Percentiles rank a stretch among this genome's conserved stretches.
Conservation (phyloP, 164 flowering plant genomes). For the Amborella trichopoda region DNA sequence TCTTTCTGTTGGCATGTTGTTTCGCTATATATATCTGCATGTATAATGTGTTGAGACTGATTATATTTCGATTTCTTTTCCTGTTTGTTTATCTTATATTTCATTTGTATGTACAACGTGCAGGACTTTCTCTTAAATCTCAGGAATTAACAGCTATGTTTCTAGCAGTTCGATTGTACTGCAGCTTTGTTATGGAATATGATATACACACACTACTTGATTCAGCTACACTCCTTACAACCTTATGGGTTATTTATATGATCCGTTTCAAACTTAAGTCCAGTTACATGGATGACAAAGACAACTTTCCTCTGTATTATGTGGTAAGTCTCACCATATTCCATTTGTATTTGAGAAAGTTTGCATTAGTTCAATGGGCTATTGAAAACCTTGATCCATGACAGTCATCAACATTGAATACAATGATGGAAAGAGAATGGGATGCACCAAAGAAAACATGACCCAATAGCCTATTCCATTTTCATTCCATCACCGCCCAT, state of each 20-base stretch:
- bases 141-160: conserved; percentile 16
- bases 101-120: too few species aligned
- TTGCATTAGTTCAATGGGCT: neutral
- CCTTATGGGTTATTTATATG: conserved; percentile 29
- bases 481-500: too few species aligned
- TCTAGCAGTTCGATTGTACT: conserved; percentile 15
- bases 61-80: neutral
- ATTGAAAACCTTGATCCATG: neutral
- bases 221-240: conserved; percentile 20
- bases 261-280: conserved; percentile 19
- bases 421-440: neutral
- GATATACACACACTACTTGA: conserved; percentile 29
- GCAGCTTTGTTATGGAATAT: conserved; percentile 28
- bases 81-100: neutral
- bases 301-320: conserved; percentile 20
- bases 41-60: too few species aligned
- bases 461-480: neutral
- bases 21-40: too few species aligned
- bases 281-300: conserved; percentile 25
- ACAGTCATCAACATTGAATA: neutral
- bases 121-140: conserved; percentile 16
- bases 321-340: conserved; percentile 11
- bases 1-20: too few species aligned
- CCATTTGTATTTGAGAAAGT: neutral
- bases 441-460: neutral